Base-by-base conservation (phyloP, 1,139 yeast genomes). In the Kluyveromyces sp. region DNA sequence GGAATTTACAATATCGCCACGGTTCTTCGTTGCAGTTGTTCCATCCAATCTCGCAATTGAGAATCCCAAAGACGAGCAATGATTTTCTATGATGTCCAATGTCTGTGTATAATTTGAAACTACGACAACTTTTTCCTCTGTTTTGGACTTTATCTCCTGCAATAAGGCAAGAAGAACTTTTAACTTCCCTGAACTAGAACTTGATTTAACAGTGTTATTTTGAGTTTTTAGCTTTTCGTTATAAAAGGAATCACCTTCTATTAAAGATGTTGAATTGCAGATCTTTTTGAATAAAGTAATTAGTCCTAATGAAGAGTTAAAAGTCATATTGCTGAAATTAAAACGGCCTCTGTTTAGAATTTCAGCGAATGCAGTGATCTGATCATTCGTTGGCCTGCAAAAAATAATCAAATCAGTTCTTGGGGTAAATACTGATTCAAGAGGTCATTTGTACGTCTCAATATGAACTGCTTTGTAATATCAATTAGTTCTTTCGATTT, bases 51-150 rank as follows among this genome's bases (percentile, higher is more conserved):
- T 70, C 8, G 75, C 63, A 58, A 72, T 82, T 0, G 75, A 62
- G 52, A 83, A 59, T 45, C 75, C 74, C 34, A 78, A 61, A 29
- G 76, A 74, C 4, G 65, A 67, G 41, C 89, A 61, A 8, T 84
- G 59, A 6, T 67, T 65, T 58, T 87, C 88, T 29, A 92, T 67
- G 4, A 92, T 65, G 60, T 92, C 96, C 42, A 92, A 70, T 0
- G 96, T 89, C 58, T 87, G 84, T 0, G 97, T 92, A 51, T 81
- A 92, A 50, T 92, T 90, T 0, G 97, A 90, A 2, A 90, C 86
- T 32, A 92, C 67, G 0, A 92, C 96, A 3, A 85, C 78, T 60
- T 90, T 92, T 58, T 92, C 65, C 10, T 74, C 69, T 1, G 73
- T 65, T 1, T 56, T 56, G 4, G 54, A 53, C 28, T 67, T 61